Evolutionary conservation across 441 rosid species (phyloP).

Genomic region (Corymbia calophylla): DNA sequence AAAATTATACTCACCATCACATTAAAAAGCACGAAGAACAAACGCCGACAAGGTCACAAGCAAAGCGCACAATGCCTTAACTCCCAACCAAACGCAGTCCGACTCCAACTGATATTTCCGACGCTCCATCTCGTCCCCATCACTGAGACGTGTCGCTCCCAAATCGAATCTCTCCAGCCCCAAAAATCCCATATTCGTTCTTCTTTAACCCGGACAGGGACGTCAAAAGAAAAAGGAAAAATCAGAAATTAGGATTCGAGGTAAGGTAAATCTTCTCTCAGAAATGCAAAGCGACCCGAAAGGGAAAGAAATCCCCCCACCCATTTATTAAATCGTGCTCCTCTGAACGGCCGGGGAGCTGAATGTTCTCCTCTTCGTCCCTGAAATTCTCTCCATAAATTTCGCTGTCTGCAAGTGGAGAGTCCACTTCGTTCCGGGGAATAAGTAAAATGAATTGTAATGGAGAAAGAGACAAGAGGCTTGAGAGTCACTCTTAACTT

Average conservation of each 20-base stretch:
- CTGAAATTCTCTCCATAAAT: constrained; percentile 11
- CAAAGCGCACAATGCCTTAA: background rate
- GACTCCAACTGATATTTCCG: background rate
- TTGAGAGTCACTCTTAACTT: constrained; percentile 10
- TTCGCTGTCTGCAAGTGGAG: constrained; percentile 40
- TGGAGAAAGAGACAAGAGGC: background rate
- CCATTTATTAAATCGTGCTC: background rate
- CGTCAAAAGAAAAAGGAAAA: background rate
- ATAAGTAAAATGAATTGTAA: background rate
- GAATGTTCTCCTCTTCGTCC: background rate
- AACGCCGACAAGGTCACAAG: background rate
- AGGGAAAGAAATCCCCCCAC: background rate
- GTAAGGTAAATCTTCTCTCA: background rate
- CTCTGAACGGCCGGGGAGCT: background rate
- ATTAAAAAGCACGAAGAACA: background rate
- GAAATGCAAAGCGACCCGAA: background rate
- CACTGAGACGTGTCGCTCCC: background rate
- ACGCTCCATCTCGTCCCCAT: background rate
- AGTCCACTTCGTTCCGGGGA: constrained; percentile 15
- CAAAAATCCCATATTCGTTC: background rate
- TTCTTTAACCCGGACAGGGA: background rate
- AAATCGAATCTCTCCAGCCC: background rate
- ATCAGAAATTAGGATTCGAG: background rate
- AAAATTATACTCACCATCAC: too few relatives aligned
- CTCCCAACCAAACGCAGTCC: background rate